A percentile compares a stretch with the other conserved stretches of the same genome.
Evolutionary conservation across 73 alveolate genomes (phyloP).

Genomic region (Symbiodinium pilosum): DNA sequence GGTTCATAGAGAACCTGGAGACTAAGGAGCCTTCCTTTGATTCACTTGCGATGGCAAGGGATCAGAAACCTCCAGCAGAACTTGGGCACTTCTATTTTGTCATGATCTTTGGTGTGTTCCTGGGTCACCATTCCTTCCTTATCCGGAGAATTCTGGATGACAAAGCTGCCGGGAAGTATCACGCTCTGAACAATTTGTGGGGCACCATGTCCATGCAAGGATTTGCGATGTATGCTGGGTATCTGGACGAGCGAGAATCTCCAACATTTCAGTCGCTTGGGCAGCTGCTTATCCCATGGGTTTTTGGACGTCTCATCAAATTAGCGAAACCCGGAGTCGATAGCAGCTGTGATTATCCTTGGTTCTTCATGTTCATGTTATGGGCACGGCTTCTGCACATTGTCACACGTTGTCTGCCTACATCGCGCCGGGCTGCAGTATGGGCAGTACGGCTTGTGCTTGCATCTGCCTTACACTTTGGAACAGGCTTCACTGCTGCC

Average conservation of each 20-base stretch:
- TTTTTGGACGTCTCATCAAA: neutral
- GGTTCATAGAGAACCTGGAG: neutral
- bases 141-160: constrained; percentile 16
- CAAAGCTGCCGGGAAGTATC: constrained; percentile 15
- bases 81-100: constrained; percentile 7
- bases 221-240: constrained; percentile 15
- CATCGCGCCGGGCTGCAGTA: neutral
- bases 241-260: neutral
- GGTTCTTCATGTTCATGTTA: constrained; percentile 14
- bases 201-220: constrained; percentile 28
- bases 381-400: constrained; percentile 24
- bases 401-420: neutral
- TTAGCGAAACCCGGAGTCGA: constrained; percentile 8
- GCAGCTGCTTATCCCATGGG: constrained; percentile 5
- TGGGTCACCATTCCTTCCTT: neutral
- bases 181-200: constrained; percentile 15
- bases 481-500: constrained; percentile 1
- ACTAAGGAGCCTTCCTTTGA: constrained; percentile 1
- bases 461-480: constrained; percentile 15
- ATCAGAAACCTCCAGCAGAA: constrained; percentile 10
- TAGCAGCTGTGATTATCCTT: constrained; percentile 2
- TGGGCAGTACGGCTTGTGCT: constrained; percentile 7
- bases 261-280: neutral
- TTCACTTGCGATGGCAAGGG: constrained; percentile 8
- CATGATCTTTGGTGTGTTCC: neutral